Evolutionary conservation across 768 basidiomycete genomes (phyloP).

Genomic region (Russula lepida): DNA sequence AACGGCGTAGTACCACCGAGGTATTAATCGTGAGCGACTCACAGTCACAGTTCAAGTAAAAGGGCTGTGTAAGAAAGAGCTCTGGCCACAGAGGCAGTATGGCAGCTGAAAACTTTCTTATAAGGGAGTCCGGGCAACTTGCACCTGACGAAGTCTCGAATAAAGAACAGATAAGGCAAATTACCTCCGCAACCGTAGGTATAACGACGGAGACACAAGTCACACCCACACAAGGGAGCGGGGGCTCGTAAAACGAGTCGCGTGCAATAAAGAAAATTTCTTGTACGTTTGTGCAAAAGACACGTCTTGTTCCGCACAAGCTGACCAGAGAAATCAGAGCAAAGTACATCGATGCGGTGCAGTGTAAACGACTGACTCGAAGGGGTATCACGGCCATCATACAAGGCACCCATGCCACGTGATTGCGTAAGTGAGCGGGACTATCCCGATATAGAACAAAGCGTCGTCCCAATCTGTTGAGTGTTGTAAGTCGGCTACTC

Average conservation of each 20-base stretch:
- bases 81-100: neutral
- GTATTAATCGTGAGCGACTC: neutral
- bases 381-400: neutral
- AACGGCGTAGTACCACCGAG: neutral
- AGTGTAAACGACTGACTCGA: too few species aligned
- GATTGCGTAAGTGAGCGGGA: neutral
- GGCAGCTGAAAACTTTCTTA: neutral
- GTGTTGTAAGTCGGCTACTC: too few species aligned
- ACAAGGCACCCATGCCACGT: neutral
- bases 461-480: conserved; percentile 2
- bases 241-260: neutral
- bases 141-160: neutral
- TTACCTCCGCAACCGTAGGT: neutral
- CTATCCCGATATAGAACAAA: conserved; percentile 20
- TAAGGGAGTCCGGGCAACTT: neutral
- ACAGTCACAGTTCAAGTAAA: neutral
- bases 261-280: neutral
- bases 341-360: too few species aligned
- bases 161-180: neutral
- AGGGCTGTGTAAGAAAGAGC: neutral
- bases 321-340: neutral
- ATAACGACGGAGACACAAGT: neutral
- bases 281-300: neutral
- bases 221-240: neutral
- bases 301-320: neutral